Evolutionary conservation across 345 rosid species (phyloP).

Genomic region (Erysimum cheiranthoides): DNA sequence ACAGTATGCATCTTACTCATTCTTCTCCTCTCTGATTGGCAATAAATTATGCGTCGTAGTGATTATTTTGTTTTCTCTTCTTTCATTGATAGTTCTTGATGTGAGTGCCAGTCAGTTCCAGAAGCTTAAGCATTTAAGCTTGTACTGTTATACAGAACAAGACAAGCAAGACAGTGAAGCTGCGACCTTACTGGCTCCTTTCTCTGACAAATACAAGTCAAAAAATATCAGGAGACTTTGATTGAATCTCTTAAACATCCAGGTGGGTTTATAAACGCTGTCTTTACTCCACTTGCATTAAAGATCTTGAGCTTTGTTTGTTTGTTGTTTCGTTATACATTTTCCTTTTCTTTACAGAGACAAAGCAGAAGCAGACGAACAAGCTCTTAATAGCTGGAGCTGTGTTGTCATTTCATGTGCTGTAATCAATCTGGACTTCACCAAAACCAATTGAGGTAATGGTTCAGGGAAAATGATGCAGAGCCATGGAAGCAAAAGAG

Average conservation of each 20-base stretch:
- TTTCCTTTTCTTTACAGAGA: conserved; percentile 31
- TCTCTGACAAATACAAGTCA: conserved; percentile 41
- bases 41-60: conserved; percentile 25
- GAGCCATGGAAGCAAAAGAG: conserved; percentile 32
- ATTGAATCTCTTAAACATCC: conserved; percentile 34
- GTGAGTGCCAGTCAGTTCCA: conserved; percentile 42
- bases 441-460: conserved; percentile 25
- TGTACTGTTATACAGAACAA: conserved; percentile 34
- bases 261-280: conserved; percentile 38
- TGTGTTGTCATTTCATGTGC: conserved; percentile 47
- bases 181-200: conserved; percentile 20
- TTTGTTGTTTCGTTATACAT: conserved; percentile 14
- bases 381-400: conserved; percentile 45
- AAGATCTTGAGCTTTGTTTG: conserved; percentile 28
- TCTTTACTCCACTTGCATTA: conserved; percentile 44
- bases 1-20: conserved; percentile 21
- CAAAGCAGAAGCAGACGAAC: conserved; percentile 16
- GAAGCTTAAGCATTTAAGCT: conserved; percentile 37
- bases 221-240: conserved; percentile 17
- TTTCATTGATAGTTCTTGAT: conserved; percentile 30
- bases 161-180: conserved; percentile 41
- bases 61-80: conserved; percentile 10
- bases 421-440: conserved; percentile 38
- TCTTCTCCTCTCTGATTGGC: conserved; percentile 20
- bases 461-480: conserved; percentile 33